Evolutionary conservation across 139 green algal species (phyloP).

Genomic region (Chlorella vulgaris): DNA sequence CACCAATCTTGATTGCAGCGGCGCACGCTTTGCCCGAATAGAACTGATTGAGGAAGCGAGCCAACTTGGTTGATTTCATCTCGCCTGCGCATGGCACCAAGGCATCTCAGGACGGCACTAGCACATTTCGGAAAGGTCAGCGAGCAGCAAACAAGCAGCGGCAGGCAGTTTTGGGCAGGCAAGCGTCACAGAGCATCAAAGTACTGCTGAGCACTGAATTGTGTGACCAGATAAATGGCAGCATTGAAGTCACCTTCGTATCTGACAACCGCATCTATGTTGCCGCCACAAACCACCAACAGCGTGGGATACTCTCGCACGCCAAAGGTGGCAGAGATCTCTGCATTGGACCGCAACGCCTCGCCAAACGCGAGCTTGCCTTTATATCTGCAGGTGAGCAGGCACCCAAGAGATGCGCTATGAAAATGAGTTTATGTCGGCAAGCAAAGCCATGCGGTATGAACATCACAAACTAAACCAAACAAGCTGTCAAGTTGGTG

Average conservation of each 20-base stretch:
- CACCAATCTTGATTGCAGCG: conserved; percentile 54
- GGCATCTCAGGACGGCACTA: conserved; percentile 49
- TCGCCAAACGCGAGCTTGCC: conserved; percentile 66
- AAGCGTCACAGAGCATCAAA: too few species aligned
- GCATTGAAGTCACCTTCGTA: conserved; percentile 46
- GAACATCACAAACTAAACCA: neutral
- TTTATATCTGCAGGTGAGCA: conserved; percentile 35
- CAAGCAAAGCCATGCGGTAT: neutral
- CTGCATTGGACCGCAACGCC: conserved; percentile 32
- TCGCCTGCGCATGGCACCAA: conserved; percentile 4
- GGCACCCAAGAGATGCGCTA: neutral
- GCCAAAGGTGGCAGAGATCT: conserved; percentile 19
- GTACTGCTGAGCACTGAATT: too few species aligned
- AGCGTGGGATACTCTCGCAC: conserved; percentile 51
- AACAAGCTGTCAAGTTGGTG: neutral
- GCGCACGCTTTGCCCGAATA: conserved; percentile 67
- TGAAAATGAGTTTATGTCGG: neutral
- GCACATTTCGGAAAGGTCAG: too few species aligned
- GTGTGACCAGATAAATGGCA: too few species aligned
- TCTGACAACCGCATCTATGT: conserved; percentile 47
- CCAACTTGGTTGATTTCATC: conserved; percentile 70
- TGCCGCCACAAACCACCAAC: conserved; percentile 79
- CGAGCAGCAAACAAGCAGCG: too few species aligned
- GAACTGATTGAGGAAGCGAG: conserved; percentile 65
- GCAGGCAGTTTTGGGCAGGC: too few species aligned